These are phyloP conservation scores for Aphanomyces stellatus DNA, from an alignment of 352 stramenopile species.

Conservation along the genomic window DNA sequence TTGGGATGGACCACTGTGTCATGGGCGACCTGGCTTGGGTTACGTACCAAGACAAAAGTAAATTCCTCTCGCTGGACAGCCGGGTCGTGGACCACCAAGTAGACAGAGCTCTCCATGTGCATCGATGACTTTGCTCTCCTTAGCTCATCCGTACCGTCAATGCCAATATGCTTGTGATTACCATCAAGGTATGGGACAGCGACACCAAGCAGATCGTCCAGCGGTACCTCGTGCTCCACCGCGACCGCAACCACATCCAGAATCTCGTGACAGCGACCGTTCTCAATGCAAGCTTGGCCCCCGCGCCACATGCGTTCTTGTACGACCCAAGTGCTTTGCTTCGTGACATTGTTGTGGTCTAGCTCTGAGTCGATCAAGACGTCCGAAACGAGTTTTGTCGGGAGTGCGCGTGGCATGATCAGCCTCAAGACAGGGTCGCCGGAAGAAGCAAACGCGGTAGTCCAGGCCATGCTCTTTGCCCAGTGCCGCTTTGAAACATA, in stretches of 20 bases:
- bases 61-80: background rate
- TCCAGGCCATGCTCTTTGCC: background rate
- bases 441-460: background rate
- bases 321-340: background rate
- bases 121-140: background rate
- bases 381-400: background rate
- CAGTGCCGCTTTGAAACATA: conserved; percentile 11
- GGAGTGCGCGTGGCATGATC: background rate
- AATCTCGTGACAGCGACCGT: background rate
- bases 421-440: background rate
- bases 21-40: background rate
- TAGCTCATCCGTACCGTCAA: background rate
- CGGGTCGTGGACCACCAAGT: background rate
- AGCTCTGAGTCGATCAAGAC: background rate
- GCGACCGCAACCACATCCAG: background rate
- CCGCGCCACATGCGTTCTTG: background rate
- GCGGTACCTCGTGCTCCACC: background rate
- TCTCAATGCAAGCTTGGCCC: background rate
- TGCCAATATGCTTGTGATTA: background rate
- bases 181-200: background rate
- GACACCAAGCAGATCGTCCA: background rate
- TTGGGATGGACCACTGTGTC: background rate
- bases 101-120: background rate
- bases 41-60: background rate
- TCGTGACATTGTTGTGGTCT: background rate